phyloP scores from a whole-genome alignment of 768 basidiomycete species.

The Sutorius australiensis region DNA sequence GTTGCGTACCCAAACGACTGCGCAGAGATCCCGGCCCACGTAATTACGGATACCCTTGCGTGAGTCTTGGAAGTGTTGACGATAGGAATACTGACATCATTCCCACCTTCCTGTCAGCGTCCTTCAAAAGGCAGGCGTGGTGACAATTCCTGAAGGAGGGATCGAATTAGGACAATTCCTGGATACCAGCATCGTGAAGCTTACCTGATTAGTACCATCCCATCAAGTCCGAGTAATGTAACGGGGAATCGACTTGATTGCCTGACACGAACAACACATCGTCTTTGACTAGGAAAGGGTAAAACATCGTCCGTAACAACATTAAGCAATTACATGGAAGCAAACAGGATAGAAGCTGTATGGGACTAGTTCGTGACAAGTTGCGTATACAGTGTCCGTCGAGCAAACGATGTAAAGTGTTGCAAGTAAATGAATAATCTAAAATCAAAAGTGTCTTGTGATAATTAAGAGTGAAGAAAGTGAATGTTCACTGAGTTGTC shows the following conservation, averaged over 20 bases:
- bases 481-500: slow-evolving; percentile 21
- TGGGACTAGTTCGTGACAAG: slow-evolving; percentile 4
- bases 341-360: slow-evolving; percentile 1
- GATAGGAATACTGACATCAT: background rate
- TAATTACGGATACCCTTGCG: slow-evolving; percentile 69
- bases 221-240: background rate
- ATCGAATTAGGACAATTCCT: slow-evolving; percentile 59
- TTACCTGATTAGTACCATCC: slow-evolving; percentile 34
- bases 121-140: slow-evolving; percentile 73
- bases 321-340: slow-evolving; percentile 14
- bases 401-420: slow-evolving; percentile 1
- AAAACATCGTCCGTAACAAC: slow-evolving; percentile 11
- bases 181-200: slow-evolving; percentile 47
- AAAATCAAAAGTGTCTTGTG: slow-evolving; percentile 19
- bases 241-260: background rate
- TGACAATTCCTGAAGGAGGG: slow-evolving; percentile 48
- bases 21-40: slow-evolving; percentile 54
- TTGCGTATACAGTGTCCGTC: slow-evolving; percentile 13
- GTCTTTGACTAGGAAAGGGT: slow-evolving; percentile 1
- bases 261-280: background rate
- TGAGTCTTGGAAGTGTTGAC: slow-evolving; percentile 31
- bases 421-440: slow-evolving; percentile 14
- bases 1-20: slow-evolving; percentile 74
- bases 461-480: slow-evolving; percentile 20
- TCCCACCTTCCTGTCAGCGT: slow-evolving; percentile 41